Evolutionary conservation across 345 rosid genomes (phyloP), one percentile per base, ranked within the genome.

Genomic region (Rhodamnia rubescens): DNA sequence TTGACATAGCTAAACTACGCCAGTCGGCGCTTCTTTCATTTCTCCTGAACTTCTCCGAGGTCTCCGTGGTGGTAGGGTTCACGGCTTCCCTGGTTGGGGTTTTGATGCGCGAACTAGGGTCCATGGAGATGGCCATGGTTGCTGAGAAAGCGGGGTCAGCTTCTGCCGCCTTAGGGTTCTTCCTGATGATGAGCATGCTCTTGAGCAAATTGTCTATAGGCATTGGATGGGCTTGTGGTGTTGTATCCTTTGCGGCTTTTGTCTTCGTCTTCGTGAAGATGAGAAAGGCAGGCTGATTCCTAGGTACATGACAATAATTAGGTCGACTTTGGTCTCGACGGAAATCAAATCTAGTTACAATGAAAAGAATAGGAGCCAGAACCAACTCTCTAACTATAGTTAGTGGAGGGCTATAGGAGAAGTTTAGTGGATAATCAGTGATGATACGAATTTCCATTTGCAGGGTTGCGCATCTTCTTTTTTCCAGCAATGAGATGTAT

Each of bases 171-270:
- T 20, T 61, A 8, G 85, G 85, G 15, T 84, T 84, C 42, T 84
- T 84, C 81, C 55, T 84, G 2, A 84, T 84, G 85, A 50, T 84
- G 81, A 69, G 81, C 85, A 61, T 84, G 85, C 53, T 84, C n/a
- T 32, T 26, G 22, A 15, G 52, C 29, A 47, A 54, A 26, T 26
- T 59, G 44, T 55, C 53, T 16, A 11, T 24, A 4, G 64, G 80
- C 55, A 29, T 84, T 50, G 85, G 85, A 44, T 49, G 80, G 55
- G 42, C 64, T 69, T 84, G 85, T 50, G 85, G 57, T 53, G 81
- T 27, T n/a, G 85, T 42, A 42, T 50, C 85, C 36, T 47, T 84
- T 13, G 26, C 29, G 47, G 85, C 81, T 26, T 84, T 84, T 26
- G 24, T n/a, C 5, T 32, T 84, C 13, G 54, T 36, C 7, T 44